These are phyloP conservation scores for Apiospora malaysiana DNA, from an alignment of 2,329 filamentous ascomycete species.

Conservation along the genomic window DNA sequence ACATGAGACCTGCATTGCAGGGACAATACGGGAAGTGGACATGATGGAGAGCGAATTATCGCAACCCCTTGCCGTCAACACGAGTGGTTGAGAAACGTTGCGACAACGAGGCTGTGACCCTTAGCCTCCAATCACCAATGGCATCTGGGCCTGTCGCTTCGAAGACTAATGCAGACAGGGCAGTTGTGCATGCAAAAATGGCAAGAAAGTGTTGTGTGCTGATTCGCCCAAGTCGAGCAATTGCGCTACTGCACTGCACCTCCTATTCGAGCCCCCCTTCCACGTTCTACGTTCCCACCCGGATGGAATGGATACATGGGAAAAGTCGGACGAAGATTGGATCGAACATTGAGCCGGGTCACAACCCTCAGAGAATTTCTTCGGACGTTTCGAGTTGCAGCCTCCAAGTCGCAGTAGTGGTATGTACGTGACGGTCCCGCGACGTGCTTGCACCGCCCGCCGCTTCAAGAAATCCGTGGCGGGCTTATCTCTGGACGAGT, in stretches of 20 bases:
- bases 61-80: conserved; percentile 5
- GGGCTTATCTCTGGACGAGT: not conserved
- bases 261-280: conserved; percentile 13
- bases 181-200: not conserved
- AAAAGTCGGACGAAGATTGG: conserved; percentile 7
- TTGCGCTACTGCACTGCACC: conserved; percentile 18
- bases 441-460: conserved; percentile 1
- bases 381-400: conserved; percentile 14
- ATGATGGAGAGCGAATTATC: not conserved
- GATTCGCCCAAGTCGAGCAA: not conserved
- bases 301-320: not conserved
- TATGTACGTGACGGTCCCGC: not conserved
- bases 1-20: conserved; percentile 11
- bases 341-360: not conserved
- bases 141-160: not conserved
- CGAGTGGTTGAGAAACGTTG: conserved; percentile 17
- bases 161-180: conserved; percentile 10
- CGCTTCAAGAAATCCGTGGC: conserved; percentile 3
- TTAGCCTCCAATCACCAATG: conserved; percentile 7
- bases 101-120: conserved; percentile 12
- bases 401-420: not conserved
- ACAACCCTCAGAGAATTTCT: not conserved
- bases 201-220: not conserved
- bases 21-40: not conserved
- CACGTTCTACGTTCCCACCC: not conserved